A percentile compares a stretch with the other conserved stretches of the same genome.
Conservation (phyloP, 768 basidiomycete genomes). For the Tulasnella sp. region DNA sequence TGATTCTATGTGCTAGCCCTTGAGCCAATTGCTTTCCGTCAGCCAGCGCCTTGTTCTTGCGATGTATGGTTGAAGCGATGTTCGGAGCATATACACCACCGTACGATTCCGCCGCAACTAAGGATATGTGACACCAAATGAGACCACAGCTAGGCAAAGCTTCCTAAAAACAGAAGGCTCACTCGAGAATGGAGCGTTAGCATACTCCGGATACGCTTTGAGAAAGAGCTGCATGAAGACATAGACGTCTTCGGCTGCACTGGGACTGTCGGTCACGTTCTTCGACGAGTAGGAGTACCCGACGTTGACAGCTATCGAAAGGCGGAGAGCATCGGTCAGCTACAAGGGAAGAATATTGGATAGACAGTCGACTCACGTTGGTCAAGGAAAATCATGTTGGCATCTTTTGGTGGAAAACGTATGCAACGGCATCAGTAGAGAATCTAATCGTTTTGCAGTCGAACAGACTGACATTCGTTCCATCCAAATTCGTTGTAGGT, state of each 20-base stretch:
- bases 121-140: neutral
- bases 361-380: constrained; percentile 26
- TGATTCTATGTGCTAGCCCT: constrained; percentile 23
- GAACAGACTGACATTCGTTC: constrained; percentile 44
- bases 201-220: constrained; percentile 59
- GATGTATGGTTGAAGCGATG: constrained; percentile 71
- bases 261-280: constrained; percentile 65
- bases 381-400: constrained; percentile 51
- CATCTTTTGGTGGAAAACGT: too few species aligned
- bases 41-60: constrained; percentile 53
- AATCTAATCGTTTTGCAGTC: too few species aligned
- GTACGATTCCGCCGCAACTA: neutral
- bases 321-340: too few species aligned
- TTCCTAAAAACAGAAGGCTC: neutral
- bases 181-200: constrained; percentile 42
- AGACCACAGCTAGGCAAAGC: neutral
- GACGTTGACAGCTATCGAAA: neutral
- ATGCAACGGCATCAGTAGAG: too few species aligned
- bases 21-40: constrained; percentile 21
- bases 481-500: constrained; percentile 70
- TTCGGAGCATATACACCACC: constrained; percentile 72
- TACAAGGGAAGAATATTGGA: neutral
- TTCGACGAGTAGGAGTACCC: constrained; percentile 67
- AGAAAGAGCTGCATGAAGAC: constrained; percentile 75
- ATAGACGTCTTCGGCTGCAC: constrained; percentile 82